phyloP scores from a whole-genome alignment of 2,329 filamentous ascomycete genomes.

The Diaporthe velutina region DNA sequence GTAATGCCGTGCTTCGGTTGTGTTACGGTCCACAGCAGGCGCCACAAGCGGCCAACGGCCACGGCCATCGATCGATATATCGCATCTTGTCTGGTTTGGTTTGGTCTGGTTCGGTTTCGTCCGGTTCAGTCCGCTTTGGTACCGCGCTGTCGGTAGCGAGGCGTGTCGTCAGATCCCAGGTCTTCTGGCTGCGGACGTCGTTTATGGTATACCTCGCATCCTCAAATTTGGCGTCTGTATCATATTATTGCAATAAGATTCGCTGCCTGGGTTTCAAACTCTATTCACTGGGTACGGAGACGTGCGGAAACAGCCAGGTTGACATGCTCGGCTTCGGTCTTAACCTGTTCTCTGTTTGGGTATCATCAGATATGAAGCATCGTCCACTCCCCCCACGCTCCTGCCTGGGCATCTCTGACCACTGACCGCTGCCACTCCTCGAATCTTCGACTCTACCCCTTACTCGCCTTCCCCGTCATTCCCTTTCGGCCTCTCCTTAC shows the following conservation, averaged over 20 bases:
- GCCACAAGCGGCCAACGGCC: not conserved
- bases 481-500: not conserved
- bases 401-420: slow-evolving; percentile 32
- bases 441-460: not conserved
- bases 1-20: slow-evolving; percentile 6
- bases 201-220: not conserved
- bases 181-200: not conserved
- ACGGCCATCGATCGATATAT: slow-evolving; percentile 10
- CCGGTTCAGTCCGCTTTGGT: not conserved
- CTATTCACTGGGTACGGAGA: slow-evolving; percentile 3
- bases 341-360: slow-evolving; percentile 11
- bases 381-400: slow-evolving; percentile 20
- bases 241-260: not conserved
- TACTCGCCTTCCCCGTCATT: slow-evolving; percentile 16
- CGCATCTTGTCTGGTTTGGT: not conserved
- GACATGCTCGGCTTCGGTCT: not conserved
- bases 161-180: too few species aligned
- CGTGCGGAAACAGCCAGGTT: not conserved
- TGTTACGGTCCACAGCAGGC: slow-evolving; percentile 19
- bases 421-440: slow-evolving; percentile 25
- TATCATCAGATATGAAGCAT: slow-evolving; percentile 23
- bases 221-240: slow-evolving; percentile 4
- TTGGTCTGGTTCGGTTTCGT: not conserved
- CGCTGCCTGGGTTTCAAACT: slow-evolving; percentile 1
- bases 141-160: slow-evolving; percentile 28